A percentile compares a stretch with the other conserved stretches of the same genome.
Conservation (phyloP, 495 filamentous ascomycete genomes). For the Daldinia caldariorum region DNA sequence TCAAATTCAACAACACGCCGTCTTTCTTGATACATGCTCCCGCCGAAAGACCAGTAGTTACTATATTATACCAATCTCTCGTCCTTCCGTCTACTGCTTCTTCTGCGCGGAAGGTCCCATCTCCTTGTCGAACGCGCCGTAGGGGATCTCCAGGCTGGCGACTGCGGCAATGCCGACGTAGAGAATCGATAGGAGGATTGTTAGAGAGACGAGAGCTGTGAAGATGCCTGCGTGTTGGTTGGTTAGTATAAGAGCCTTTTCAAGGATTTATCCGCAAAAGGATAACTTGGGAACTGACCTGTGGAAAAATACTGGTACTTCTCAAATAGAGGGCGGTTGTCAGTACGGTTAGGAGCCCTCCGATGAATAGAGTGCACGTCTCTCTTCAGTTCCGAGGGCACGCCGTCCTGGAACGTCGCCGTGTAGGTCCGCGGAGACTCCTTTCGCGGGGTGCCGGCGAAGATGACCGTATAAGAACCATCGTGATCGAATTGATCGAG, state of each 20-base stretch:
- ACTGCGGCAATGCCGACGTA: slow-evolving; percentile 80
- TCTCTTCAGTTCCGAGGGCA: slow-evolving; percentile 63
- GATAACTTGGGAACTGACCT: slow-evolving; percentile 43
- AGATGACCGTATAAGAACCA: slow-evolving; percentile 60
- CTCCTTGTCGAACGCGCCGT: slow-evolving; percentile 96
- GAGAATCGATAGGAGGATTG: slow-evolving; percentile 78
- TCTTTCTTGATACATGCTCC: slow-evolving; percentile 20
- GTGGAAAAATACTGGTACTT: slow-evolving; percentile 92
- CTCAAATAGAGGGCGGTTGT: slow-evolving; percentile 76
- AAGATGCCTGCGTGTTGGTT: slow-evolving; percentile 71
- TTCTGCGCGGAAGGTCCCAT: slow-evolving; percentile 87
- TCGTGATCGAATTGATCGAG: slow-evolving; percentile 48
- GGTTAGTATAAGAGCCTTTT: slow-evolving; percentile 55
- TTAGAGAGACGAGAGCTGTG: slow-evolving; percentile 70
- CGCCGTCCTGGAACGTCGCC: slow-evolving; percentile 54
- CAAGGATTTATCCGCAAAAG: neutral
- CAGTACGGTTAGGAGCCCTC: slow-evolving; percentile 40
- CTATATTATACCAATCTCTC: slow-evolving; percentile 7
- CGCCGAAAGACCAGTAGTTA: neutral
- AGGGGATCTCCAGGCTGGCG: slow-evolving; percentile 82
- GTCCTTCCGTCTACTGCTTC: slow-evolving; percentile 70
- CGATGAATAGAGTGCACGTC: slow-evolving; percentile 35
- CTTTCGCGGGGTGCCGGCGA: slow-evolving; percentile 43
- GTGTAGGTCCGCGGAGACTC: slow-evolving; percentile 57
- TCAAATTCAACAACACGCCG: slow-evolving; percentile 25